Percentiles rank a stretch among this genome's conserved stretches.
Evolutionary conservation across 2,329 filamentous ascomycete genomes (phyloP).

Genomic region (Claviceps sp.): DNA sequence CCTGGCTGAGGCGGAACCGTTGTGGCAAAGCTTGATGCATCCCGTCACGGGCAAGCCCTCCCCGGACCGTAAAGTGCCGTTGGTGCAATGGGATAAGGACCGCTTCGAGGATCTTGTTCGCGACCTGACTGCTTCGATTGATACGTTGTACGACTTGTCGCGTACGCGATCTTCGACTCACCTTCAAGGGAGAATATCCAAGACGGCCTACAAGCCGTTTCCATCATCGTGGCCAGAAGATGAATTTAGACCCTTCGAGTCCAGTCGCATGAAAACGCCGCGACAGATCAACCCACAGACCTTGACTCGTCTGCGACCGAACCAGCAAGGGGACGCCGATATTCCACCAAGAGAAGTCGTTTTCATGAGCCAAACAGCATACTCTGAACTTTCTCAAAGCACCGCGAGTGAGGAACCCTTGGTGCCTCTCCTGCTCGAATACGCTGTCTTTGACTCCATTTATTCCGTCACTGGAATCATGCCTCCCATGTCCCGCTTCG

Average conservation of each 20-base stretch:
- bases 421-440: slow-evolving; percentile 55
- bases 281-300: slow-evolving; percentile 43
- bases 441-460: slow-evolving; percentile 50
- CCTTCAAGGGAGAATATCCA: slow-evolving; percentile 16
- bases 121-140: slow-evolving; percentile 65
- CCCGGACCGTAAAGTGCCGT: slow-evolving; percentile 38
- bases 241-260: slow-evolving; percentile 40
- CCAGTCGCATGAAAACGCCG: slow-evolving; percentile 47
- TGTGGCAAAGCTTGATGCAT: slow-evolving; percentile 50
- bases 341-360: slow-evolving; percentile 31
- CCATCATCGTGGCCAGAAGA: slow-evolving; percentile 18
- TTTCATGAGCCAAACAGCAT: slow-evolving; percentile 36
- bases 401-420: slow-evolving; percentile 31
- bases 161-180: slow-evolving; percentile 42
- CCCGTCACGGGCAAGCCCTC: slow-evolving; percentile 25
- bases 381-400: slow-evolving; percentile 31
- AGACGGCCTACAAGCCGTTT: slow-evolving; percentile 20
- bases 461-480: slow-evolving; percentile 49
- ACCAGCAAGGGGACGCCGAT: slow-evolving; percentile 21
- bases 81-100: slow-evolving; percentile 55
- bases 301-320: slow-evolving; percentile 33
- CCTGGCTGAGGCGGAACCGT: slow-evolving; percentile 59
- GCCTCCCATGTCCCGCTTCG: slow-evolving; percentile 51
- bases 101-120: slow-evolving; percentile 62
- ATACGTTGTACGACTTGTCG: slow-evolving; percentile 66